Evolutionary conservation across 139 green algal species (phyloP), one percentile per base, ranked within the genome.

Genomic region (Edaphochlamys debaryana): DNA sequence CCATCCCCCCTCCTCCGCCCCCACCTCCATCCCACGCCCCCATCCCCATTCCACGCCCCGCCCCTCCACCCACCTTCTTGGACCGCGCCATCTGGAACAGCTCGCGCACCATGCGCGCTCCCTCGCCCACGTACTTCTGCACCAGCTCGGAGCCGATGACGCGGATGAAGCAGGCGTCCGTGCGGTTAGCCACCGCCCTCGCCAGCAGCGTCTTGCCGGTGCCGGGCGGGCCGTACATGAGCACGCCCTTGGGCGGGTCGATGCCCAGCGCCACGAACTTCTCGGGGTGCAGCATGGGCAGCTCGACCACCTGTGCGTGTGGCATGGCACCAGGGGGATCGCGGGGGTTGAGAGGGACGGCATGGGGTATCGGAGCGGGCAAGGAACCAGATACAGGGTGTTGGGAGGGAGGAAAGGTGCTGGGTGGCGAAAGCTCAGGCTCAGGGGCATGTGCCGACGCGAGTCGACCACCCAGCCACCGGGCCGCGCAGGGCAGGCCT

Each of bases 101-200:
- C 91, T 98, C 96, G 48, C 96, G 92, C 76, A 99, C 97, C 95
- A 99, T 99, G 86, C 97, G 92, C 8, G 97, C 97, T 25, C 97
- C 97, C 89, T 99, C 97, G 20, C 97, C 97, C 38, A 99, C 97
- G 82, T 99, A 99, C 90, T 99, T 99, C 88, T 99, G 97, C 77
- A 99, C 97, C 66, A 99, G 93, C 91, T 99, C 97, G 60, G 82
- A 94, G 71, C 97, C 97, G 77, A 99, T 99, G n/a, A 99, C 97
- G 34, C 97, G 93, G 86, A 99, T 99, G 92, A 99, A 99, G 92
- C 97, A 99, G 6, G 97, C 96, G 87, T 99, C 97, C 25, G 97
- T 99, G 79, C 97, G 92, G 90, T 99, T 99, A 27, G 97, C 97
- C 48, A 99, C 97, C 37, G 97, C 97, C 15, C 97, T 93, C 32